Base-by-base conservation (phyloP, 805 yeast genomes). In the Kodamaea laetipori region DNA sequence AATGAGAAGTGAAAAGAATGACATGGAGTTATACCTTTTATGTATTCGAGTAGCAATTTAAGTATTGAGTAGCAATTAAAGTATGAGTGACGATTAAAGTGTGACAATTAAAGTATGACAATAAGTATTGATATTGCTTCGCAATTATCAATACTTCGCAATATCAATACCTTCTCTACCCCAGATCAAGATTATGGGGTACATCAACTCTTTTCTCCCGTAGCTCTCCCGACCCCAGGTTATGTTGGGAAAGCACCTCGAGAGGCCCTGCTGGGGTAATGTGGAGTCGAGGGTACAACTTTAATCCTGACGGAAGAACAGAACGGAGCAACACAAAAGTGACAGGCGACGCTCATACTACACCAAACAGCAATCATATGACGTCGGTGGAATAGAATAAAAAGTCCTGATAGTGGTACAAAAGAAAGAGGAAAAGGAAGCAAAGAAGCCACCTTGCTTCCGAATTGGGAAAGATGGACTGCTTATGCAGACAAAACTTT, bases 181-280 rank as follows among this genome's bases (percentile, higher is more conserved):
- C 31, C 31, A 27, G 31, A 27, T 11, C 31, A 27, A 7, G 31
- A 27, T 12, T 15, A 4, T 27, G 31, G 31, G 31, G 31, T 27
- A 27, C n/a, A 27, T 12, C 19, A 30, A 30, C 19, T 3, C 13
- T 8, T 15, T 15, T n/a, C 13, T 30, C 4, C 34, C 11, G 7
- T 15, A 30, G 11, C 34, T 15, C 31, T 17, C 31, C 31, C n/a
- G 31, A 27, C 15, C 31, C n/a, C n/a, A n/a, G n/a, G n/a, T n/a
- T n/a, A n/a, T 27, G 31, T 27, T 27, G 31, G 31, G 31, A 12
- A 15, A 27, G 31, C 17, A 27, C 31, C n/a, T 11, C 31, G n/a
- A n/a, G n/a, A n/a, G n/a, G n/a, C n/a, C n/a, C n/a, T n/a, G 13
- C 34, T 30, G 34, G 34, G 34, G 34, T 30, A 27, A 30, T 30